Percentiles rank a stretch among this genome's conserved stretches.
phyloP scores from a whole-genome alignment of 176 grass and related monocot species.

The Phragmites australis region DNA sequence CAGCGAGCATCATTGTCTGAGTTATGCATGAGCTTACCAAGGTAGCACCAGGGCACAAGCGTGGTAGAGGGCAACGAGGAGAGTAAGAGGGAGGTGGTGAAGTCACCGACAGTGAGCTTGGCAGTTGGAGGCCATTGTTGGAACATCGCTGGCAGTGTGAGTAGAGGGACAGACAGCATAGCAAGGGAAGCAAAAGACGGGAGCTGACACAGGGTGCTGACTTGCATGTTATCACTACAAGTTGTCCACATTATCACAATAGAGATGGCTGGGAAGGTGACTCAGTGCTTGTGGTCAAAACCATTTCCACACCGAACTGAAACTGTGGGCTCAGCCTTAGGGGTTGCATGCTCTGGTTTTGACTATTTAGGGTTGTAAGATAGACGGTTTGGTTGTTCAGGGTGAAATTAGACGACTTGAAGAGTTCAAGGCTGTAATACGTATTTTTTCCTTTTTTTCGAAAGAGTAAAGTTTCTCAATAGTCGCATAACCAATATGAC shows the following conservation, averaged over 20 bases:
- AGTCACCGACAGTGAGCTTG: not conserved
- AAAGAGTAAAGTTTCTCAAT: conserved; percentile 20
- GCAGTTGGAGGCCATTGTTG: not conserved
- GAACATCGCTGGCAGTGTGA: not conserved
- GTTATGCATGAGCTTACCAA: not conserved
- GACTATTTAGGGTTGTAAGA: not conserved
- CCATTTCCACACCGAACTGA: not conserved
- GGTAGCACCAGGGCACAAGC: not conserved
- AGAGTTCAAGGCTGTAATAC: not conserved
- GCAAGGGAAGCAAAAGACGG: not conserved
- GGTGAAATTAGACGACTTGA: not conserved
- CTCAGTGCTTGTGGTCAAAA: not conserved
- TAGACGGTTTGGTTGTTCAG: not conserved
- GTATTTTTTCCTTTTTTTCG: not conserved
- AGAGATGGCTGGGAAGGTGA: not conserved
- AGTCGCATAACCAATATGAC: conserved; percentile 17
- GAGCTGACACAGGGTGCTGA: not conserved
- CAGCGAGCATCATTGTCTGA: not conserved
- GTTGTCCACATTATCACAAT: not conserved
- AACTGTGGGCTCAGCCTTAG: not conserved
- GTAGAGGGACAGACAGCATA: not conserved
- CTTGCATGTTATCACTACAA: not conserved
- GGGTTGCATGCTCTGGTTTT: not conserved
- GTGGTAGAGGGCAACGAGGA: not conserved
- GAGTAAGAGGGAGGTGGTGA: not conserved